Evolutionary conservation across 2,329 filamentous ascomycete genomes (phyloP).

Genomic region (Neofusicoccum umdonicola): DNA sequence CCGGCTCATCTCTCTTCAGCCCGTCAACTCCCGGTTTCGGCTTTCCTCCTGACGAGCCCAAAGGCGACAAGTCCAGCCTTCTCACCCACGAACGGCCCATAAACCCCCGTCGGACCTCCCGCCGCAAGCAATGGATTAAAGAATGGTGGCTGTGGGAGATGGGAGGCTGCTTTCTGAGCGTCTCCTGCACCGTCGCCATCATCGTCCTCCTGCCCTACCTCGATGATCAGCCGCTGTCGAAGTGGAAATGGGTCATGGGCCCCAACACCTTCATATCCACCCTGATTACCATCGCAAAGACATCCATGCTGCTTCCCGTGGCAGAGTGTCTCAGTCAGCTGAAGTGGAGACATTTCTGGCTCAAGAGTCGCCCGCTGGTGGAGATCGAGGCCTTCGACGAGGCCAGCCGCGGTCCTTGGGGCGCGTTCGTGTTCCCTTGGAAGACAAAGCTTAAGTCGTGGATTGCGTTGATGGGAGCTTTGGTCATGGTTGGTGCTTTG

Average conservation of each 20-base stretch:
- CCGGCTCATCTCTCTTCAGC: neutral
- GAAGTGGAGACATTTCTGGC: constrained; percentile 35
- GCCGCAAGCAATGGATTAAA: neutral
- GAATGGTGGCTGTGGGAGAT: constrained; percentile 9
- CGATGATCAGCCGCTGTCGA: constrained; percentile 7
- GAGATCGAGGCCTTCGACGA: constrained; percentile 30
- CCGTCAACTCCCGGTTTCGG: neutral
- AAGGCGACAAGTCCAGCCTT: neutral
- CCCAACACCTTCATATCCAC: constrained; percentile 35
- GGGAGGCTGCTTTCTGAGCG: constrained; percentile 15
- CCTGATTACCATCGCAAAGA: constrained; percentile 32
- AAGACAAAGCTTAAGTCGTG: neutral
- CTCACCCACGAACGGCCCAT: neutral
- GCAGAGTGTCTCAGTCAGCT: constrained; percentile 35
- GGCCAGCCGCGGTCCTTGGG: constrained; percentile 24
- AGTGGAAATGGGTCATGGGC: constrained; percentile 19
- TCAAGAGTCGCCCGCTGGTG: constrained; percentile 20
- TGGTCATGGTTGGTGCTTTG: constrained; percentile 14
- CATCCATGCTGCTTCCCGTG: constrained; percentile 30
- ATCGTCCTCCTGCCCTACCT: constrained; percentile 16
- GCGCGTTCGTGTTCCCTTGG: neutral
- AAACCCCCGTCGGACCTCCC: neutral
- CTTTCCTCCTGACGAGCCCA: neutral
- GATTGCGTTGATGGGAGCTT: constrained; percentile 5
- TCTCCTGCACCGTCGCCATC: constrained; percentile 8